Conservation (phyloP, 805 yeast genomes). For the Candida insectalens region DNA sequence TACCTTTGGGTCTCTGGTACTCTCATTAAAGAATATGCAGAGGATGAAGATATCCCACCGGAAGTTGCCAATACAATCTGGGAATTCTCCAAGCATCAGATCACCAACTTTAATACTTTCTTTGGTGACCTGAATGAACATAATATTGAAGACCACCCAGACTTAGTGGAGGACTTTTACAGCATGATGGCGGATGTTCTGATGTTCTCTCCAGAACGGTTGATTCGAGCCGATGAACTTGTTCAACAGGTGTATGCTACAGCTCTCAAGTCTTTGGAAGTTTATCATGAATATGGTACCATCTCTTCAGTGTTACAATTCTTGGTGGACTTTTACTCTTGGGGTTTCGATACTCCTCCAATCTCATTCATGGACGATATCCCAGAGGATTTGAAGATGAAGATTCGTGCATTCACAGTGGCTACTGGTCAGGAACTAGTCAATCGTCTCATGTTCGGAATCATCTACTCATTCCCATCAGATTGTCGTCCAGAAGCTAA, state of each 20-base stretch:
- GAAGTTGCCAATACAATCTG: conserved; percentile 53
- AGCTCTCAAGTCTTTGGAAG: conserved; percentile 40
- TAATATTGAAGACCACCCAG: conserved; percentile 34
- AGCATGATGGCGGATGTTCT: conserved; percentile 69
- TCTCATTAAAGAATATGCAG: conserved; percentile 63
- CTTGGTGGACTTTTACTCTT: conserved; percentile 70
- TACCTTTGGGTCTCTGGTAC: conserved; percentile 87
- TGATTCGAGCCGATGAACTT: conserved; percentile 36
- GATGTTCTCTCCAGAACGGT: conserved; percentile 58
- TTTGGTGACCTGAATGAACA: conserved; percentile 21
- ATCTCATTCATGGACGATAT: conserved; percentile 57
- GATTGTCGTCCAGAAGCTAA: conserved; percentile 68
- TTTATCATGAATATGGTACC: conserved; percentile 61
- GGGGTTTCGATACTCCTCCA: conserved; percentile 81
- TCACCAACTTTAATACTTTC: conserved; percentile 33
- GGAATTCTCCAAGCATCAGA: conserved; percentile 64
- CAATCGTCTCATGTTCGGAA: conserved; percentile 47
- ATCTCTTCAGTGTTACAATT: conserved; percentile 62
- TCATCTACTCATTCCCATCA: conserved; percentile 59
- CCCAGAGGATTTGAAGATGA: conserved; percentile 36
- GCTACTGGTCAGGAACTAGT: conserved; percentile 50
- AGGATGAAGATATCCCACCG: conserved; percentile 28
- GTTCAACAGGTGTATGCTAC: conserved; percentile 47
- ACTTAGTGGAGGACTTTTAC: conserved; percentile 79
- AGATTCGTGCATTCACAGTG: conserved; percentile 37